These are phyloP conservation scores for Leishmania amazonensis DNA, from an alignment of 208 protist species.

Conservation along the genomic window DNA sequence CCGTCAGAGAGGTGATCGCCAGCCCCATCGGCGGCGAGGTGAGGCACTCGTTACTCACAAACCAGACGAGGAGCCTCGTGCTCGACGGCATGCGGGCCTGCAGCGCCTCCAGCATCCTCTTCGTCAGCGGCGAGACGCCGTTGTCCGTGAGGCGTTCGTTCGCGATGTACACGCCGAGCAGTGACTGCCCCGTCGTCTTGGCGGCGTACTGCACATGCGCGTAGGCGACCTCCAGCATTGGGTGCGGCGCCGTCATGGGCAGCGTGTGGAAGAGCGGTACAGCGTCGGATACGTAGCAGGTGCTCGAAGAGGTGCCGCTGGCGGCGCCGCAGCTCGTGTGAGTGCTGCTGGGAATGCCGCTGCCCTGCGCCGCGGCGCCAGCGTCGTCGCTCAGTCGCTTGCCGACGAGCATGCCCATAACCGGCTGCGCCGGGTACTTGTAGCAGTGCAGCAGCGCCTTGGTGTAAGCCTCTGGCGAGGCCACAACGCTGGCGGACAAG, in stretches of 20 bases:
- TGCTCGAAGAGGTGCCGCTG: conserved; percentile 19
- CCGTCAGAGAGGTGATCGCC: conserved; percentile 42
- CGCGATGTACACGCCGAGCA: conserved; percentile 85
- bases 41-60: conserved; percentile 68
- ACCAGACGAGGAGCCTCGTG: conserved; percentile 56
- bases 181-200: conserved; percentile 60
- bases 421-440: conserved; percentile 84
- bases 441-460: conserved; percentile 87
- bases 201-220: conserved; percentile 68
- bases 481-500: conserved; percentile 36
- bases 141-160: conserved; percentile 75
- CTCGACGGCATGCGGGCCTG: conserved; percentile 34
- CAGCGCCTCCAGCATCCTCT: conserved; percentile 46
- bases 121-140: conserved; percentile 42
- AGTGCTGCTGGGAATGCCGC: conserved; percentile 3
- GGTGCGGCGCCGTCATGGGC: conserved; percentile 75
- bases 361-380: neutral
- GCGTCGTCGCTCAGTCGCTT: conserved; percentile 59
- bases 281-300: conserved; percentile 66
- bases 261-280: conserved; percentile 83
- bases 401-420: conserved; percentile 81
- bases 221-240: conserved; percentile 84
- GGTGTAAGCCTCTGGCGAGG: conserved; percentile 73
- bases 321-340: conserved; percentile 2
- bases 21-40: conserved; percentile 49